Evolutionary conservation across 495 filamentous ascomycete species (phyloP).

Genomic region (Tuber microsphaerosporum): DNA sequence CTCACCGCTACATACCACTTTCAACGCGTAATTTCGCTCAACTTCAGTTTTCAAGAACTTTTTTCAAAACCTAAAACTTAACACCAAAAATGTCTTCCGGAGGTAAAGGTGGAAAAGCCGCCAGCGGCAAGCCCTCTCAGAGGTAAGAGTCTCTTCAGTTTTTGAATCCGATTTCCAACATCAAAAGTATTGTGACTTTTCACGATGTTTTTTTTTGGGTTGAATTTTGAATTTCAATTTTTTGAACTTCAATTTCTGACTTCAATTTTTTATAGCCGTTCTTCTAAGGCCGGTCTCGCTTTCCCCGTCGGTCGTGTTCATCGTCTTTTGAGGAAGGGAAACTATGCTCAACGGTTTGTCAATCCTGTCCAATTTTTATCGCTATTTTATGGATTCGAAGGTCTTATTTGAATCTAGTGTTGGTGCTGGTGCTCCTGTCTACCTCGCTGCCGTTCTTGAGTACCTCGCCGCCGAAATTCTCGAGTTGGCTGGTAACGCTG

Average conservation of each 20-base stretch:
- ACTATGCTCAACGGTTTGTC: constrained; percentile 99
- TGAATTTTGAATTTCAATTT: constrained; percentile 39
- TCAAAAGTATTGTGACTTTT: constrained; percentile 37
- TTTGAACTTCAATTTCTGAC: constrained; percentile 42
- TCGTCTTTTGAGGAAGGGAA: constrained; percentile 98
- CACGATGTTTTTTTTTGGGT: constrained; percentile 16
- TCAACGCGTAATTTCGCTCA: constrained; percentile 28
- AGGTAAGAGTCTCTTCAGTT: constrained; percentile 23
- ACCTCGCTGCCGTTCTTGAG: constrained; percentile 95
- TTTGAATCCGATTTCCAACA: constrained; percentile 34
- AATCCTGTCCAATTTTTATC: constrained; percentile 57
- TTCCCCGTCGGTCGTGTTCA: constrained; percentile 99
- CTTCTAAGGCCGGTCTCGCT: constrained; percentile 97
- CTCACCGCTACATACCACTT: constrained; percentile 27
- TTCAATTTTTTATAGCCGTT: constrained; percentile 59
- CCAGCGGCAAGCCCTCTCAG: constrained; percentile 42
- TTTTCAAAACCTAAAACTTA: constrained; percentile 30
- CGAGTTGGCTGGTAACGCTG: constrained; percentile 96
- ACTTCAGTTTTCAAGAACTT: constrained; percentile 30
- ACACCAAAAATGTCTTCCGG: constrained; percentile 42
- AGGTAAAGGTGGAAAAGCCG: constrained; percentile 42
- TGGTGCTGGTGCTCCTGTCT: constrained; percentile 76
- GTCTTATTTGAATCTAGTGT: constrained; percentile 40
- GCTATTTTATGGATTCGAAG: constrained; percentile 7
- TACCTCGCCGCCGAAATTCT: constrained; percentile 98